Evolutionary conservation across 164 flowering plant genomes (phyloP).

Genomic region (Euptelea pleiosperma): DNA sequence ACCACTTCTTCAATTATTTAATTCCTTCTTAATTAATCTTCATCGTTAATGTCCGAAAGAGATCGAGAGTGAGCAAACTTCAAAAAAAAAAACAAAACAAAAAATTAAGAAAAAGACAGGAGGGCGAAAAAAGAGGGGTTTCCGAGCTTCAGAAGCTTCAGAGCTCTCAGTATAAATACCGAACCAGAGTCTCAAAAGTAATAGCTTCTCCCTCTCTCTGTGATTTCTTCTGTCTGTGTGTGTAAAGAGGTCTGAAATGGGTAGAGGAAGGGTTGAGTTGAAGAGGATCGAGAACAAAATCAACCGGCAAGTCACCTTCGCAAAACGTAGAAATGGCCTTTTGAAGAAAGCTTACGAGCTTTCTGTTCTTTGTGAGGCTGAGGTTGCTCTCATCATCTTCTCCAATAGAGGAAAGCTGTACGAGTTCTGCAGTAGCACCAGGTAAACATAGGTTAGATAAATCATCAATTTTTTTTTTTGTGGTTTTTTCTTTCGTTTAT

Average conservation of each 20-base stretch:
- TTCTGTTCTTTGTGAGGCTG: slow-evolving; percentile 82
- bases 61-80: slow-evolving; percentile 3
- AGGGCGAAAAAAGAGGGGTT: slow-evolving; percentile 4
- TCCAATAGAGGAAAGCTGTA: slow-evolving; percentile 86
- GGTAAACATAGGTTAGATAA: slow-evolving; percentile 37
- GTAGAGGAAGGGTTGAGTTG: slow-evolving; percentile 90
- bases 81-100: not conserved
- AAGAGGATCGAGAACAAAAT: slow-evolving; percentile 96
- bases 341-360: slow-evolving; percentile 94
- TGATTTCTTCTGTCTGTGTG: not conserved
- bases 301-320: slow-evolving; percentile 85
- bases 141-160: not conserved
- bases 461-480: not conserved
- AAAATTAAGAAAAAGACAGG: not conserved
- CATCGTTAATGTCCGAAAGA: not conserved
- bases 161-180: slow-evolving; percentile 4
- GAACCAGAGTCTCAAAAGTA: not conserved
- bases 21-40: not conserved
- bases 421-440: slow-evolving; percentile 83
- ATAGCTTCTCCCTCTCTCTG: not conserved
- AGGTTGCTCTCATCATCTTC: slow-evolving; percentile 91
- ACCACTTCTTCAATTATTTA: not conserved
- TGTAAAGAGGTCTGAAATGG: slow-evolving; percentile 35
- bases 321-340: slow-evolving; percentile 82
- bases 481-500: not conserved